Base-by-base conservation (phyloP, 495 filamentous ascomycete species). In the Lasiosphaeria hispida region DNA sequence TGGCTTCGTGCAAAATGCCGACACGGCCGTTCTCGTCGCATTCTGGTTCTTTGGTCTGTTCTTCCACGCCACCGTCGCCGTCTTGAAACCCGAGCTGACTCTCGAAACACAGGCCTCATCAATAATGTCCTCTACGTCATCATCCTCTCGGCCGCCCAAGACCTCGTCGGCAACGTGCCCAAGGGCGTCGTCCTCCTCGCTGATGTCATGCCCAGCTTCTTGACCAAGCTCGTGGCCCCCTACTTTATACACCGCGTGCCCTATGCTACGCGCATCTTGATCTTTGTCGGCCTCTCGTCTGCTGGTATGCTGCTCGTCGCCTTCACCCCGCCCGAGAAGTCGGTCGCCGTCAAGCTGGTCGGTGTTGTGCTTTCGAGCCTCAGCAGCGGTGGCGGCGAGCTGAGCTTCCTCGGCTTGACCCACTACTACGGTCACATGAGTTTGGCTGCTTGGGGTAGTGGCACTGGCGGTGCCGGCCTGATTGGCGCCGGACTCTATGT, bases 121-220 rank as follows among this genome's bases (percentile, higher is more conserved):
- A 98, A 98, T 74, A 97, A 97, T 76, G 88, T 98, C 67, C 88
- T 96, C 73, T 98, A 97, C 70, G 92, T 98, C 35, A 88, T 98
- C 69, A 90, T 98, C 70, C 85, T 98, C 63, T 92, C 92, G 11
- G 88, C 94, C n/a, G 93, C 94, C 17, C 87, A 96, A 58, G 94
- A 98, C 69, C 87, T 98, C 56, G 94, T 97, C 67, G 92, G 92
- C 10, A 85, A 88, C 38, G 78, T 96, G 1, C 94, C 93, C 30
- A 97, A 96, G 71, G 90, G 86, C 55, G 80, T 95, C 47, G 92
- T 98, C 59, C 88, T 97, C 39, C 89, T 98, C 57, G 90, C 91
- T 59, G 90, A 96, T 71, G 89, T 97, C 57, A 78, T 95, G 14
- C 94, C 94, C 10, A 88, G 88, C 14, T 96, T 98, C 73, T 64